Evolutionary conservation across 768 basidiomycete genomes (phyloP), one percentile per base, ranked within the genome.

Genomic region (Lactifluus rugatus): DNA sequence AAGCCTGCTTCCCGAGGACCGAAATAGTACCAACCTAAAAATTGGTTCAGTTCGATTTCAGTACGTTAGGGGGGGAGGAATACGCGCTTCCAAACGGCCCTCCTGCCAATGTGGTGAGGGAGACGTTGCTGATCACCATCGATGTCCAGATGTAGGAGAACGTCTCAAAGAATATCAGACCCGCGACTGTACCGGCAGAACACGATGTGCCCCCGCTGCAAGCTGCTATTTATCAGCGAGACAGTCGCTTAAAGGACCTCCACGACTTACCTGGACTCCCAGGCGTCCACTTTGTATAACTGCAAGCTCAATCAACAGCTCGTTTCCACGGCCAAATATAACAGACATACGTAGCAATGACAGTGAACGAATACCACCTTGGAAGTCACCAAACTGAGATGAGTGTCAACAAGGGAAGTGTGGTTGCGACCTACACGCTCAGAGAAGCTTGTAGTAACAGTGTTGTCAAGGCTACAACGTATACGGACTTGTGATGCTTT

Each of bases 131-230:
- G 50, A 89, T 81, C 44, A 90, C 87, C 70, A 89, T 87, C 0
- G 85, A 88, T 17, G 83, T 85, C 91, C 89, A 93, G 21, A 90
- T 74, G 73, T 83, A 93, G n/a, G 85, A 84, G 69, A 92, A 91
- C 0, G 84, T 82, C 60, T 81, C 80, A 65, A 80, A 93, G 70
- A 91, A 82, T 54, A 90, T 77, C 13, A 92, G 73, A 2, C 91
- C 89, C 0, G 87, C 79, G 45, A 92, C 89, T 67, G 82, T 91
- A 14, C 78, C 78, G 11, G 80, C 81, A 1, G 88, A 89, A 67
- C 88, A 91, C 2, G 74, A 74, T 0, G 75, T 74, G 10, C 71
- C 73, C 7, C 74, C 67, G 10, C 62, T 71, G 66, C 84, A 85
- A 17, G 77, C 81, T 84, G 56, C 44, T 46, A 21, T 26, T 26